Base-by-base conservation (phyloP, 306 rosid genomes). In the Senna siamea region DNA sequence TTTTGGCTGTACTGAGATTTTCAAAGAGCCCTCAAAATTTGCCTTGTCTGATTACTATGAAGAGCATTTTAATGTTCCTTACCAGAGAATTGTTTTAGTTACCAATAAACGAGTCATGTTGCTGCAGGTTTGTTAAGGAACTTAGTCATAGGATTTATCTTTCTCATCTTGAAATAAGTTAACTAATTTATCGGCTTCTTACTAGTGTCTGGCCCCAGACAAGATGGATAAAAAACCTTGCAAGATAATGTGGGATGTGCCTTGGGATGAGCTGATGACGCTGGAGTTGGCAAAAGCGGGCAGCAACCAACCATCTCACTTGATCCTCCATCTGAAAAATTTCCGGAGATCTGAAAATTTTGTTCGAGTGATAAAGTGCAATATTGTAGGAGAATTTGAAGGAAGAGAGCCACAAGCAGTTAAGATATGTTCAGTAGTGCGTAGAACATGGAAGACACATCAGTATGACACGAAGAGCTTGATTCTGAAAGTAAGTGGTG, bases 1-100 rank as follows among this genome's bases (percentile, higher is more conserved):
- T 47, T 94, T 94, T 58, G 96, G 99, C 66, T 94, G 97, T 83
- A 87, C 99, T 69, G 96, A 92, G 66, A 73, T 94, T 76, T 94
- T 94, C 88, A 94, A 89, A 86, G 99, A 92, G 78, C 97, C 96
- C 82, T 94, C 99, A 56, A 94, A 94, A 77, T 94, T 81, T 74
- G 97, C 99, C 0, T 82, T 84, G 88, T 89, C 99, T 71, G 99
- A 94, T 85, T 88, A 83, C 77, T 94, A 94, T 75, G 97, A 88
- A 82, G 93, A 84, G 43, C 93, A 92, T 74, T 94, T 88, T 73
- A 69, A 60, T 48, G 95, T 92, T 75, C 90, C 97, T 18, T 81
- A 84, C 87, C 88, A 87, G 75, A 90, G 85, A 79, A 83, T 89
- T 80, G 97, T 87, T 81, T 28, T 94, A 66, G 96, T 92, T 79